Percentiles rank a stretch among this genome's conserved stretches.
Conservation (phyloP, 106 monocot genomes). For the Agapanthus africanus region DNA sequence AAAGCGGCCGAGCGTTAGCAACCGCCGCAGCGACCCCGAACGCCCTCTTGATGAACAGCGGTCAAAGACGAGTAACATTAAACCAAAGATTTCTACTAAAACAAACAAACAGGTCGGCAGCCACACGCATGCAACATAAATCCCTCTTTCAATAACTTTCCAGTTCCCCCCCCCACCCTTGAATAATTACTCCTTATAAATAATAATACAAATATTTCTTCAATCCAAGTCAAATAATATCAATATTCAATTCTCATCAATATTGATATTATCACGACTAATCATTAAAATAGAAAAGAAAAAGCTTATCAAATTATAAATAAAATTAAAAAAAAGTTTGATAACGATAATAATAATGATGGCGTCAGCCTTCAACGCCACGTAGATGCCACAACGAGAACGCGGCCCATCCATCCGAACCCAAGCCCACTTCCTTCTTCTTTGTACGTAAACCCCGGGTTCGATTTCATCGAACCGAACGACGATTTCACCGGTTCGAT, state of each 20-base stretch:
- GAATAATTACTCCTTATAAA: not conserved
- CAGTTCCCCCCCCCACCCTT: not conserved
- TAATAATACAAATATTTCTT: no score
- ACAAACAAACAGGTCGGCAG: not conserved
- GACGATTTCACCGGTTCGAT: conserved; percentile 14
- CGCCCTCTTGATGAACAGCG: no score
- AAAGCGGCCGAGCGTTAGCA: no score
- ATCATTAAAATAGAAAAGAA: not conserved
- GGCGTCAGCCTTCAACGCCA: conserved; percentile 31
- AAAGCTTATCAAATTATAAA: not conserved
- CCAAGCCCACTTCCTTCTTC: conserved; percentile 32
- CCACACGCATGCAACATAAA: not conserved
- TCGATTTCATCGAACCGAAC: conserved; percentile 17
- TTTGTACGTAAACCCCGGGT: conserved; percentile 30
- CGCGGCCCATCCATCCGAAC: conserved; percentile 46
- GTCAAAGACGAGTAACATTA: not conserved
- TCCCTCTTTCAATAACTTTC: not conserved
- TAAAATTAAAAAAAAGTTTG: not conserved
- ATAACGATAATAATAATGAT: not conserved
- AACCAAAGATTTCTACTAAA: not conserved
- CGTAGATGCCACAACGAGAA: conserved; percentile 30
- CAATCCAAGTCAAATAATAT: no score
- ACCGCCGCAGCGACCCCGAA: no score
- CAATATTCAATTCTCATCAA: no score
- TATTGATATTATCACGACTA: conserved; percentile 1